Base-by-base conservation (phyloP, 805 yeast species). In the Yarrowia sp. region DNA sequence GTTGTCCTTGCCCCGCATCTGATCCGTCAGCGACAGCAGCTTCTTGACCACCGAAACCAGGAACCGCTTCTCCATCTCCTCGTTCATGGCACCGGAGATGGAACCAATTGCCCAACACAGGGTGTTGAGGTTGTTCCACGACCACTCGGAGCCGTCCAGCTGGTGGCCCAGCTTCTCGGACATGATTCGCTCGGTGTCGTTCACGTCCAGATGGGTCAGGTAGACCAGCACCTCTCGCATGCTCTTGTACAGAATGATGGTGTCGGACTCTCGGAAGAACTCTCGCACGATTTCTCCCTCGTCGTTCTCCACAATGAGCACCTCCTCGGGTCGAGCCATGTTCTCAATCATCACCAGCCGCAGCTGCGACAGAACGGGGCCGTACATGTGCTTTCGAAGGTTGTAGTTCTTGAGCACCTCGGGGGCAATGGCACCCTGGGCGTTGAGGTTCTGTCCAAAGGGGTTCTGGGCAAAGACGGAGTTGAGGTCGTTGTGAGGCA, bases 41-140 rank as follows among this genome's bases (percentile, higher is more conserved):
- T 94, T 98, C 79, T 92, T 95, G 73, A 95, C 94, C 39, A 95
- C 98, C 15, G 92, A 85, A 47, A 95, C 98, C 71, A 95, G 83
- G 76, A 95, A 95, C 74, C 95, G 85, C 80, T 93, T 95, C 77
- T 95, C 99, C 86, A 94, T 90, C 72, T 92, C 97, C 80, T 95
- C 98, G 76, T 91, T 92, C 99, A 95, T 95, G 0, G 99, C 91
- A 76, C 99, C 98, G 2, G 98, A 92, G 69, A 95, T 95, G 15
- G 98, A 94, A 70, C 99, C 99, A 77, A 95, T 95, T 12, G 99
- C 99, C 99, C 99, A 95, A 82, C 98, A 95, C 72, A 95, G 81
- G 2, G 98, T 95, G 78, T 95, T 95, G 74, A 95, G 89, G 76
- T 94, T 94, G 77, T 92, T 96, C 98, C 99, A 95, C 36, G 98